phyloP scores from a whole-genome alignment of 2,329 filamentous ascomycete species.

The Talaromyces sp. region DNA sequence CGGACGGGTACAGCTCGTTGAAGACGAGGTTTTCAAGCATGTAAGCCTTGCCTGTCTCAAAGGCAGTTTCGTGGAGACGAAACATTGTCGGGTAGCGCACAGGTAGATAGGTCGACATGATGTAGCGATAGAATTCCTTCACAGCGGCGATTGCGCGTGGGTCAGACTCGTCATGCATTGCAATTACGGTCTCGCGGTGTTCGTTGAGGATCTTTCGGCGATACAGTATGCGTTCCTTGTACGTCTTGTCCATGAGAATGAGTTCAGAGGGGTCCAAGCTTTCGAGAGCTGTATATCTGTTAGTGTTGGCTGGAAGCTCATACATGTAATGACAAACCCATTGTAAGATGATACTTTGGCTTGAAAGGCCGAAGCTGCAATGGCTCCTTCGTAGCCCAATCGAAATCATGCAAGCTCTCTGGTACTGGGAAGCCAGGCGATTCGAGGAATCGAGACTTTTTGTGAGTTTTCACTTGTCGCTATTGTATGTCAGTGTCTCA shows the following conservation, averaged over 20 bases:
- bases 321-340: constrained; percentile 49
- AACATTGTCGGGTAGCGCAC: constrained; percentile 57
- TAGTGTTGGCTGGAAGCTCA: not conserved
- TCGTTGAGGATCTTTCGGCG: constrained; percentile 50
- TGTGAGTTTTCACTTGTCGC: constrained; percentile 4
- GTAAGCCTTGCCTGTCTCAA: constrained; percentile 28
- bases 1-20: constrained; percentile 40
- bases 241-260: constrained; percentile 60
- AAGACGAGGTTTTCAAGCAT: constrained; percentile 51
- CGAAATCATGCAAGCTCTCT: constrained; percentile 47
- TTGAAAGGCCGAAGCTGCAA: constrained; percentile 59
- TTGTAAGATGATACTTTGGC: constrained; percentile 62
- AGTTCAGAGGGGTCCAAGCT: constrained; percentile 55
- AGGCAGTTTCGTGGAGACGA: constrained; percentile 33
- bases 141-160: constrained; percentile 49
- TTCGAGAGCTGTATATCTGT: constrained; percentile 49
- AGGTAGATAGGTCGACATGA: constrained; percentile 57
- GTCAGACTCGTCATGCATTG: constrained; percentile 40
- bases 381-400: constrained; percentile 53
- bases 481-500: not conserved
- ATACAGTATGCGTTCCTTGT: constrained; percentile 51
- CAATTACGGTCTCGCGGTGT: constrained; percentile 43
- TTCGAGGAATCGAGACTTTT: constrained; percentile 18
- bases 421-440: constrained; percentile 20
- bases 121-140: constrained; percentile 57